Percentiles rank a stretch among this genome's conserved stretches.
These are phyloP conservation scores for Mycena latifolia DNA, from an alignment of 768 basidiomycete genomes.

Conservation along the genomic window DNA sequence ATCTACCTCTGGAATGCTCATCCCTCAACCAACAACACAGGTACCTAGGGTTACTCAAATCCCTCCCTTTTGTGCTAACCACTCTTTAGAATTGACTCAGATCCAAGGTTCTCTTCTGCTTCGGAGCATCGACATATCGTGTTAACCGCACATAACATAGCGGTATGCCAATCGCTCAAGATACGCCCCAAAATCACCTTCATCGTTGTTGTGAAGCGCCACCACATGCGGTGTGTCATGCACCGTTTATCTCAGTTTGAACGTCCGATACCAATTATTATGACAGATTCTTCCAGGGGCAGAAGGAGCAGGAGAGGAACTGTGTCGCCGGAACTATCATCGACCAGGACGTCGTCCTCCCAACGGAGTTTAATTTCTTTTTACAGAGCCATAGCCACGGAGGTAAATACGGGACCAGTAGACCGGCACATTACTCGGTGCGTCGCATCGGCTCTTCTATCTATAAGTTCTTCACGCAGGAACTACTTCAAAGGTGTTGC, in stretches of 20 bases:
- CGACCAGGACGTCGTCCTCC: conserved; percentile 76
- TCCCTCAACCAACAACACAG: no score
- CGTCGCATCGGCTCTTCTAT: conserved; percentile 36
- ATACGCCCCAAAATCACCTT: conserved; percentile 79
- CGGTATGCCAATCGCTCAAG: conserved; percentile 67
- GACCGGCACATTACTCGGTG: conserved; percentile 58
- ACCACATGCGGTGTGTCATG: conserved; percentile 65
- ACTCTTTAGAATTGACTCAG: conserved; percentile 62
- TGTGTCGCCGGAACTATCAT: conserved; percentile 83
- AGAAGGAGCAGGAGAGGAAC: no score
- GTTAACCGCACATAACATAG: conserved; percentile 48
- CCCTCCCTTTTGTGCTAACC: conserved; percentile 37
- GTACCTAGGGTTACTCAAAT: no score
- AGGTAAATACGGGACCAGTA: conserved; percentile 83
- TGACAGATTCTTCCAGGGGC: conserved; percentile 55
- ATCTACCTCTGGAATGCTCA: no score
- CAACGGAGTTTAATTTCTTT: conserved; percentile 82
- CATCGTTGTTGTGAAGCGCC: conserved; percentile 83
- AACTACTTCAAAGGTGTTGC: conserved; percentile 42
- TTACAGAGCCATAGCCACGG: conserved; percentile 74
- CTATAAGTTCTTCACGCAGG: neutral
- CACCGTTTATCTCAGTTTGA: no score
- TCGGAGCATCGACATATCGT: conserved; percentile 33
- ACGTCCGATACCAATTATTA: no score
- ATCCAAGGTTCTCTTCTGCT: conserved; percentile 64